phyloP scores from a whole-genome alignment of 306 rosid species.

The Pterocarpus macrocarpus region DNA sequence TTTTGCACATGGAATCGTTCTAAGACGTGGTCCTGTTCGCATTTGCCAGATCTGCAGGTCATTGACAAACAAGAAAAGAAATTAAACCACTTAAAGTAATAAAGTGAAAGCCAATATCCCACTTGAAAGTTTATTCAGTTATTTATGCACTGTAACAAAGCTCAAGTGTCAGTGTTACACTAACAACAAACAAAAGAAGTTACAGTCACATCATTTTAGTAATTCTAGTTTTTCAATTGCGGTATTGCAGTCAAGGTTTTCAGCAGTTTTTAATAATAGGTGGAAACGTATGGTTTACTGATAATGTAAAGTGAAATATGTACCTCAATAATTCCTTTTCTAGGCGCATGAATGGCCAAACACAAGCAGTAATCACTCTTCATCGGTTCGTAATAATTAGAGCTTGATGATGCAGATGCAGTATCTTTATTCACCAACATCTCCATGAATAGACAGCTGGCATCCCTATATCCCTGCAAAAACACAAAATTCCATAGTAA shows the following conservation, averaged over 20 bases:
- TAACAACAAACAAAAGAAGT: constrained; percentile 18
- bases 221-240: constrained; percentile 12
- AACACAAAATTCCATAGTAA: constrained; percentile 33
- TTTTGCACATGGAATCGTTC: constrained; percentile 78
- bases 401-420: constrained; percentile 72
- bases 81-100: neutral
- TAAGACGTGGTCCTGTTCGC: constrained; percentile 97
- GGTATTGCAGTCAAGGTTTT: constrained; percentile 20
- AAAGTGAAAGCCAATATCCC: constrained; percentile 1
- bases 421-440: constrained; percentile 82
- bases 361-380: constrained; percentile 98
- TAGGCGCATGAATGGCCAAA: constrained; percentile 97
- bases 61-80: constrained; percentile 33
- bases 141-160: constrained; percentile 30
- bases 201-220: neutral
- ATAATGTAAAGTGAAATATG: constrained; percentile 18
- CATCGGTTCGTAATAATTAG: constrained; percentile 66
- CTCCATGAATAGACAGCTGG: constrained; percentile 96
- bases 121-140: constrained; percentile 10
- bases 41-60: constrained; percentile 93
- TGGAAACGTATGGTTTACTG: constrained; percentile 16
- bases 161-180: neutral
- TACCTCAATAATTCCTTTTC: constrained; percentile 95
- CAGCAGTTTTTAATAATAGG: neutral
- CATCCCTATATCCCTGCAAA: constrained; percentile 95